These are phyloP conservation scores for Cyclostephanos tholiformis DNA, from an alignment of 108 stramenopile genomes.

Conservation along the genomic window DNA sequence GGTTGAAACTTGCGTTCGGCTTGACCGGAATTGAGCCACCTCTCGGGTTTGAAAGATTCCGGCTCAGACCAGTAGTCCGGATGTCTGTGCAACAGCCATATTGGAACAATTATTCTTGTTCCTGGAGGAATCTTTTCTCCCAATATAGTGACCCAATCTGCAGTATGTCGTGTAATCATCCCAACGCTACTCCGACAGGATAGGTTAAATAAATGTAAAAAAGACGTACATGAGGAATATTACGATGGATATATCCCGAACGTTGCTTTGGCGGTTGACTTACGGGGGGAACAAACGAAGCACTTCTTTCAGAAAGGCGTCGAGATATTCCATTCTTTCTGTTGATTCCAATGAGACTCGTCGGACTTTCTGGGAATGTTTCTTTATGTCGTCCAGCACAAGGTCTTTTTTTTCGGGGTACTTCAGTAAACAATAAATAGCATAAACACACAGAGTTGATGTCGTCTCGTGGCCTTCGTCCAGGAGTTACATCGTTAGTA, in stretches of 20 bases:
- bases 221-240: background rate
- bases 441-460: conserved; percentile 63
- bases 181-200: conserved; percentile 42
- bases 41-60: conserved; percentile 61
- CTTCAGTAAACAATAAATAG: conserved; percentile 54
- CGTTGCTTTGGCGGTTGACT: background rate
- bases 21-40: conserved; percentile 54
- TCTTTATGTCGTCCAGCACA: conserved; percentile 56
- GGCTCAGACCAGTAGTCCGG: conserved; percentile 69
- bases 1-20: conserved; percentile 29
- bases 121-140: conserved; percentile 52
- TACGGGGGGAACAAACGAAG: conserved; percentile 58
- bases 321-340: conserved; percentile 63
- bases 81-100: conserved; percentile 57
- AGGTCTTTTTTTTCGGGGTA: conserved; percentile 54
- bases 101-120: conserved; percentile 53
- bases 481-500: background rate
- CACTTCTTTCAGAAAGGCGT: conserved; percentile 70
- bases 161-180: conserved; percentile 35
- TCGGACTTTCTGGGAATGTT: conserved; percentile 23
- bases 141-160: conserved; percentile 33
- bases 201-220: background rate
- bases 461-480: conserved; percentile 62
- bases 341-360: conserved; percentile 49
- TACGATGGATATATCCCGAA: too few species aligned